A percentile compares a stretch with the other conserved stretches of the same genome.
Evolutionary conservation across 176 grass and related monocot genomes (phyloP).

Genomic region (Lolium multiflorum): DNA sequence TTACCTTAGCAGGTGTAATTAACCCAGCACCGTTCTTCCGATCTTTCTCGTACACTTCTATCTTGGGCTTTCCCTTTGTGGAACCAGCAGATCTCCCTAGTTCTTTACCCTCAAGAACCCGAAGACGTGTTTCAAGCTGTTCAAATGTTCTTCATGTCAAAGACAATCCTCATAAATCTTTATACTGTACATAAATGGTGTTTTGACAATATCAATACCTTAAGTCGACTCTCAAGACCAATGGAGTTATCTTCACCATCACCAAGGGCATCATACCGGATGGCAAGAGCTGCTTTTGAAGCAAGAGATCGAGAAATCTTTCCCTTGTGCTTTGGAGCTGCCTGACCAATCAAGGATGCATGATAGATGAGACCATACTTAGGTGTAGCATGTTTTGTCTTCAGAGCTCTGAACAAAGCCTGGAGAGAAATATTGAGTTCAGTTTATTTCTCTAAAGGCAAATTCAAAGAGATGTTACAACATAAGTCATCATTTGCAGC

Average conservation of each 20-base stretch:
- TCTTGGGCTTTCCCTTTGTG: conserved; percentile 84
- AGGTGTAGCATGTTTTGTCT: conserved; percentile 87
- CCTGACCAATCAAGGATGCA: conserved; percentile 91
- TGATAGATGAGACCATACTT: conserved; percentile 95
- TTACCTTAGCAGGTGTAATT: conserved; percentile 81
- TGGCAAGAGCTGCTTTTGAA: conserved; percentile 77
- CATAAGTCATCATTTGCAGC: background rate
- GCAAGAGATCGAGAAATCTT: conserved; percentile 90
- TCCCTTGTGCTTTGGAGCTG: conserved; percentile 81
- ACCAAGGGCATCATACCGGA: conserved; percentile 86
- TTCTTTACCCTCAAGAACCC: conserved; percentile 81
- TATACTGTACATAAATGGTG: background rate
- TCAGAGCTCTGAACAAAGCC: conserved; percentile 95
- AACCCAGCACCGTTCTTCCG: conserved; percentile 82
- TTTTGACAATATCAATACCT: conserved; percentile 45
- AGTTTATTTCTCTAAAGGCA: background rate
- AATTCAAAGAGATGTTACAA: background rate
- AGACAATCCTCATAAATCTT: background rate
- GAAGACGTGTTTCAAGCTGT: conserved; percentile 81
- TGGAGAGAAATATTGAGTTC: conserved; percentile 42
- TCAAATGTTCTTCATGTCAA: conserved; percentile 27
- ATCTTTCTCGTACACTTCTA: conserved; percentile 88
- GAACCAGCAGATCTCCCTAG: conserved; percentile 80
- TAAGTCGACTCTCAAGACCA: conserved; percentile 76
- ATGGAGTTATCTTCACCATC: conserved; percentile 74